Evolutionary conservation across 352 stramenopile genomes (phyloP), one percentile per base, ranked within the genome.

Genomic region (Globisporangium emineosum): DNA sequence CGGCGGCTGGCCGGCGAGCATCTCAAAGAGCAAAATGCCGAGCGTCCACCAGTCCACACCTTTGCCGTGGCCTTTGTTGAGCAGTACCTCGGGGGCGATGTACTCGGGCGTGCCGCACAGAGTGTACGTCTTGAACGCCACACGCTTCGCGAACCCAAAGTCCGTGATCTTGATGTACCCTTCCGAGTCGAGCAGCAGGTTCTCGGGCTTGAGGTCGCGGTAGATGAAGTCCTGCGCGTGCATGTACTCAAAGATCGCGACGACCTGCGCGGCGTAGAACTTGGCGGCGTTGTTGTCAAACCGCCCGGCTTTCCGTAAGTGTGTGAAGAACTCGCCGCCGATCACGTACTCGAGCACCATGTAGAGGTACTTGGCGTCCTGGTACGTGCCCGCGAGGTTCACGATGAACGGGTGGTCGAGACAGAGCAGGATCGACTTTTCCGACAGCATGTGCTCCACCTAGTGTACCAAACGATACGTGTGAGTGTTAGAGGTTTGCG

Each of bases 331-430:
- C 77, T 99, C 97, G 56, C 97, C 97, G 53, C 97, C 97, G 62
- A 98, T 95, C 19, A 98, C 86, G 69, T 98, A 98, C 70, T 99
- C 97, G 53, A 99, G 81, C 57, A 99, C 88, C 93, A 99, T 98
- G 79, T 98, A 99, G 60, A 99, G 77, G 68, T 95, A 98, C 71
- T 92, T 94, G 37, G 87, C 83, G 68, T 98, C 94, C 70, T 99
- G 96, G 73, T 97, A 99, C 25, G 96, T 98, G 57, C 79, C 90
- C 37, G 83, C 90, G 42, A 99, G 72, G 72, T 98, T 97, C 21
- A 99, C 95, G 60, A 99, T 98, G 78, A 99, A 99, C 40, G 97
- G 95, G 70, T 99, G 96, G 68, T 90, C 90, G 53, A 95, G 66
- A 60, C 85, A 92, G 51, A 97, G 77, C 29, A 99, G 76, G 51